Percentiles rank a stretch among this genome's conserved stretches.
Conservation (phyloP, 768 basidiomycete genomes). For the Austroboletus eburneus region DNA sequence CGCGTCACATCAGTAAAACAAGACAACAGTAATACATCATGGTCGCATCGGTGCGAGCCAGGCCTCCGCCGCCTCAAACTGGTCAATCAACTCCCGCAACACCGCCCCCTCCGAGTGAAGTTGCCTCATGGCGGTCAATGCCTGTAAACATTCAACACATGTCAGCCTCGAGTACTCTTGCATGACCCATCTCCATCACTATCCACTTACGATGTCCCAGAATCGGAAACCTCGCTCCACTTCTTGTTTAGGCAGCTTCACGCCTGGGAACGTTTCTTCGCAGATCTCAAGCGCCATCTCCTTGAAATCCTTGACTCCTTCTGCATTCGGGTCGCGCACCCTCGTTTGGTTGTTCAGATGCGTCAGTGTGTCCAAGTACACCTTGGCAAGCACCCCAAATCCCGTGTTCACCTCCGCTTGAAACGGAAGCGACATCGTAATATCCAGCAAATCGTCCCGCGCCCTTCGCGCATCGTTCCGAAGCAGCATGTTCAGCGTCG, state of each 20-base stretch:
- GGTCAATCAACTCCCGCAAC: constrained; percentile 82
- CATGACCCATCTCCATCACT: constrained; percentile 6
- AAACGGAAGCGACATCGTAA: constrained; percentile 90
- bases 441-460: constrained; percentile 89
- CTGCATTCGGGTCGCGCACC: constrained; percentile 71
- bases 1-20: not conserved
- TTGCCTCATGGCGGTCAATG: constrained; percentile 85
- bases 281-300: constrained; percentile 85
- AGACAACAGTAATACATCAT: constrained; percentile 32
- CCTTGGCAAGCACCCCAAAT: constrained; percentile 95
- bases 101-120: constrained; percentile 81
- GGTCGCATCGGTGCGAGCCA: constrained; percentile 93
- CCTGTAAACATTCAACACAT: constrained; percentile 38
- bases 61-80: constrained; percentile 93
- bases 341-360: constrained; percentile 79
- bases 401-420: constrained; percentile 97
- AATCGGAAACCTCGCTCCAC: constrained; percentile 97
- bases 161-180: constrained; percentile 20
- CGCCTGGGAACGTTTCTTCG: constrained; percentile 91
- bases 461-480: constrained; percentile 81
- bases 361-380: constrained; percentile 89
- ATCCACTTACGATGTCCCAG: constrained; percentile 87
- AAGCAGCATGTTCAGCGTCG: constrained; percentile 89
- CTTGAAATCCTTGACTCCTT: constrained; percentile 80
- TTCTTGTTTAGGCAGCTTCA: constrained; percentile 82